These are phyloP conservation scores for Madurella mycetomatis DNA, from an alignment of 2,329 filamentous ascomycete genomes.

Conservation along the genomic window DNA sequence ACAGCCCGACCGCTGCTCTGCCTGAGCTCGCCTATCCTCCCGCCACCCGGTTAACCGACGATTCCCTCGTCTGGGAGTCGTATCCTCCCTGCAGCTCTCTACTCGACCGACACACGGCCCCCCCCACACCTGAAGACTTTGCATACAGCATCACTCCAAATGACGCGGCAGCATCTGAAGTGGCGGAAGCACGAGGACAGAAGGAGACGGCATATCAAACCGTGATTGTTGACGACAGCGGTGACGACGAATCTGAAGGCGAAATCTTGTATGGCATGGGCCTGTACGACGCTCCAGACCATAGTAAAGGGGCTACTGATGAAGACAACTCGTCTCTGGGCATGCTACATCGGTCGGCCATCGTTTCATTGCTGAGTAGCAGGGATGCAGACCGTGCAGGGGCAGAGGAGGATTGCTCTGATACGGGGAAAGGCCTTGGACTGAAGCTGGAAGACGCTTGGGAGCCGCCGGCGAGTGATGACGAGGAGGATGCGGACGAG, in stretches of 20 bases:
- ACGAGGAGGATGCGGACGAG: slow-evolving; percentile 52
- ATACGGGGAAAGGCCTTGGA: slow-evolving; percentile 37
- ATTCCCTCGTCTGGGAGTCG: slow-evolving; percentile 40
- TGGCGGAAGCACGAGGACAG: background rate
- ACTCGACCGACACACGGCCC: slow-evolving; percentile 43
- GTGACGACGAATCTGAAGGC: slow-evolving; percentile 51
- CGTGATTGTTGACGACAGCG: slow-evolving; percentile 40
- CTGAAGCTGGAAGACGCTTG: slow-evolving; percentile 78
- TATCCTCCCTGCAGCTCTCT: slow-evolving; percentile 40
- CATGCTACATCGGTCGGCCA: slow-evolving; percentile 47
- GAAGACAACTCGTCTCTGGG: background rate
- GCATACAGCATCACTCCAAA: slow-evolving; percentile 27
- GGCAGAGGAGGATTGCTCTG: slow-evolving; percentile 42
- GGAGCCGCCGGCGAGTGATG: slow-evolving; percentile 62
- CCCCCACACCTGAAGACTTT: slow-evolving; percentile 57
- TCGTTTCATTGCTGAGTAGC: slow-evolving; percentile 51
- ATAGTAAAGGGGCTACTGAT: slow-evolving; percentile 42
- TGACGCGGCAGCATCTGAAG: slow-evolving; percentile 28
- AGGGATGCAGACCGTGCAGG: slow-evolving; percentile 49
- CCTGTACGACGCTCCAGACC: slow-evolving; percentile 69
- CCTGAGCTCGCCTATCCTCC: slow-evolving; percentile 19
- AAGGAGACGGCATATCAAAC: slow-evolving; percentile 4
- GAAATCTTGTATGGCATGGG: slow-evolving; percentile 80
- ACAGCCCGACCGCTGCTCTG: background rate
- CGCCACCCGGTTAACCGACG: slow-evolving; percentile 7